Evolutionary conservation across 805 yeast genomes (phyloP).

Genomic region (Yarrowia yakushimensis): DNA sequence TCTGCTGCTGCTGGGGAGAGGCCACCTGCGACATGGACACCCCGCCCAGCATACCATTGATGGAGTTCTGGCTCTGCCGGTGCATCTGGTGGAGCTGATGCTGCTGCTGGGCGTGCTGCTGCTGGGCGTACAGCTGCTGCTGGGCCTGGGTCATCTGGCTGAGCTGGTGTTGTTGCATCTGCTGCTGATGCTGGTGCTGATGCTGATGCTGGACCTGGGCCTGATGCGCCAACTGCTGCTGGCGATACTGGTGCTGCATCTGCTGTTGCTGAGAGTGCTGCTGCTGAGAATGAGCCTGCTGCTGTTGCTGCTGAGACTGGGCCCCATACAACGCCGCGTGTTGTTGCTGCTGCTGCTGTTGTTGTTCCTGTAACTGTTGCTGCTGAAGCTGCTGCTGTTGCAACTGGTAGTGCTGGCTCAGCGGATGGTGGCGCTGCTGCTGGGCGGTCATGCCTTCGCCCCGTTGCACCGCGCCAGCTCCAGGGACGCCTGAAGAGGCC

Average conservation of each 20-base stretch:
- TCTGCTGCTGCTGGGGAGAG: conserved; percentile 5
- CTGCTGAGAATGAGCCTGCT: not conserved
- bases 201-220: not conserved
- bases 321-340: not conserved
- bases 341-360: not conserved
- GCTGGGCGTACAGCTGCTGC: not conserved
- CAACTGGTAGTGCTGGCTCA: not conserved
- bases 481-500: not conserved
- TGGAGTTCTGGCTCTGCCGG: not conserved
- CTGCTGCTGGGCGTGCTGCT: not conserved
- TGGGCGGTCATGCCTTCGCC: not conserved
- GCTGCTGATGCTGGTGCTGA: not conserved
- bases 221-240: not conserved
- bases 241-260: not conserved
- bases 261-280: not conserved
- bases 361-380: not conserved
- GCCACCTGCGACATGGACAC: conserved; percentile 17
- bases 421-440: not conserved
- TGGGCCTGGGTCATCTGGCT: not conserved
- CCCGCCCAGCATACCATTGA: conserved; percentile 10
- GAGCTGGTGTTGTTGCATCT: conserved; percentile 5
- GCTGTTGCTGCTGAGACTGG: not conserved
- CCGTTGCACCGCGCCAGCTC: not conserved
- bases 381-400: conserved; percentile 1
- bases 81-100: conserved; percentile 18